Conservation (phyloP, 1,284 basidiomycete genomes). For the Meira miltonrushii region DNA sequence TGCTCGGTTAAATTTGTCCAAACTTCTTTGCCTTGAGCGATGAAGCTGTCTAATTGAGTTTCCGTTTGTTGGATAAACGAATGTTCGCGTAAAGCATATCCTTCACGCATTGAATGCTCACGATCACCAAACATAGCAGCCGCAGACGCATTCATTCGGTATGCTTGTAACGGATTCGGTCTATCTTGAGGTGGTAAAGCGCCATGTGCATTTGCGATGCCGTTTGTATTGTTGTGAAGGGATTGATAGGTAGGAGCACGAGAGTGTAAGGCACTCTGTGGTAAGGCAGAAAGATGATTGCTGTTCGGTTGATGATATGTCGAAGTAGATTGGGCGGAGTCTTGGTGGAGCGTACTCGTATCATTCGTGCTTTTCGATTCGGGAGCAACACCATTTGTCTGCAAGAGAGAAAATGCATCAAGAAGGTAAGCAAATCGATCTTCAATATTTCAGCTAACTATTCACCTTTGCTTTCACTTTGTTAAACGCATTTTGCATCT, state of each 20-base stretch:
- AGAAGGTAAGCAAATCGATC: background rate
- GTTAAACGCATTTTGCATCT: constrained; percentile 27
- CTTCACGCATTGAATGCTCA: constrained; percentile 30
- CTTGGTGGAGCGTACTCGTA: background rate
- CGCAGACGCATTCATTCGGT: constrained; percentile 38
- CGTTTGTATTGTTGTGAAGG: too few relatives aligned
- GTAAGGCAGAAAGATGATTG: background rate
- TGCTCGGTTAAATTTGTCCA: constrained; percentile 51
- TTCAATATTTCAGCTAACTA: background rate
- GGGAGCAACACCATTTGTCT: background rate
- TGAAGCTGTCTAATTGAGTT: constrained; percentile 46
- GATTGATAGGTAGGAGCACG: too few relatives aligned
- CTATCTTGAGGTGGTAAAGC: constrained; percentile 4
- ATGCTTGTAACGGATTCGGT: constrained; percentile 39
- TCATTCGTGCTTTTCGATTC: background rate
- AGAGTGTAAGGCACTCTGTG: background rate
- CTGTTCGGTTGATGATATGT: background rate
- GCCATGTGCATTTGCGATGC: background rate
- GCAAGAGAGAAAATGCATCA: background rate
- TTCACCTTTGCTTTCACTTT: constrained; percentile 24
- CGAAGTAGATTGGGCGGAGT: background rate
- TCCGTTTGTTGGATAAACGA: constrained; percentile 50
- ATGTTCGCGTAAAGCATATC: constrained; percentile 48
- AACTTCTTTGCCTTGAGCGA: constrained; percentile 48
- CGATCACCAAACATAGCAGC: constrained; percentile 42